Evolutionary conservation across 1,139 yeast species (phyloP).

Genomic region (Kodamaea arcana): DNA sequence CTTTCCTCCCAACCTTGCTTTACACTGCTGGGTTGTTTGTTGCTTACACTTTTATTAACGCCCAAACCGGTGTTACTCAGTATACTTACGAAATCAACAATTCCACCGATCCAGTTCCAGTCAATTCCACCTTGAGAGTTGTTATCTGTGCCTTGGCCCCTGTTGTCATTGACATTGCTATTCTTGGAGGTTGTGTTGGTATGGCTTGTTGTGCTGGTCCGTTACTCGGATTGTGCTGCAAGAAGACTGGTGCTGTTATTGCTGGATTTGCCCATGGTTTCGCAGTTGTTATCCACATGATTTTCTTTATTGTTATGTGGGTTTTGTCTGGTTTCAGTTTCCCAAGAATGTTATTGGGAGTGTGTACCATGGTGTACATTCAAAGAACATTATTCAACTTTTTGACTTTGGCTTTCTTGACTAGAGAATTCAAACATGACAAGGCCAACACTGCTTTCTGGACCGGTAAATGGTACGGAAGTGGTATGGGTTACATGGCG

Average conservation of each 20-base stretch:
- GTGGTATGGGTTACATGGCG: constrained; percentile 94
- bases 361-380: constrained; percentile 76
- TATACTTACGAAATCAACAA: constrained; percentile 28
- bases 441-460: constrained; percentile 98
- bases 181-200: constrained; percentile 65
- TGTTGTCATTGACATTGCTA: constrained; percentile 85
- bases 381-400: constrained; percentile 88
- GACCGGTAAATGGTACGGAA: constrained; percentile 99
- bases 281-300: constrained; percentile 79
- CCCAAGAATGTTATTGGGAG: constrained; percentile 82
- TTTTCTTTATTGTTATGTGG: constrained; percentile 95
- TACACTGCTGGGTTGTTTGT: constrained; percentile 89
- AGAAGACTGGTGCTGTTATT: constrained; percentile 95
- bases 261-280: constrained; percentile 97
- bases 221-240: constrained; percentile 88
- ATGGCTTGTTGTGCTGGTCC: constrained; percentile 98
- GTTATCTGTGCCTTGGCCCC: constrained; percentile 91
- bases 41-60: constrained; percentile 90
- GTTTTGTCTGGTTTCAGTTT: constrained; percentile 90
- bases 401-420: constrained; percentile 72
- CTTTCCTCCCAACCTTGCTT: constrained; percentile 76
- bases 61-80: constrained; percentile 87
- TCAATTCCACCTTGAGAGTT: constrained; percentile 80
- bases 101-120: constrained; percentile 38
- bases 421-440: constrained; percentile 97